Evolutionary conservation across 768 basidiomycete species (phyloP).

Genomic region (Suillus spraguei): DNA sequence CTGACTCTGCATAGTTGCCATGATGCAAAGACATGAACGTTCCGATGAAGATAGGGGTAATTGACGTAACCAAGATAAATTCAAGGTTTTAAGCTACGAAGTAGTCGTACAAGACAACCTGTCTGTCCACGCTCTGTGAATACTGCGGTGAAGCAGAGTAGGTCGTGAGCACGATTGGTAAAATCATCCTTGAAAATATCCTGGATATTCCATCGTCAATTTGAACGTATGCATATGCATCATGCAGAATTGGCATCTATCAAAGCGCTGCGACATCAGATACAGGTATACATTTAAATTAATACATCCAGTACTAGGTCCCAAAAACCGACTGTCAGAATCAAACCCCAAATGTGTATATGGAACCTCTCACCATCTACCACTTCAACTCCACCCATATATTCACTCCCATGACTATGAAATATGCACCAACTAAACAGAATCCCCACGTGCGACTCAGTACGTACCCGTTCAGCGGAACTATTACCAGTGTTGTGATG

Average conservation of each 20-base stretch:
- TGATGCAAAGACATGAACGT: not conserved
- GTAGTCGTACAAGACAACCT: not conserved
- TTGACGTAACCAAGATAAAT: not conserved
- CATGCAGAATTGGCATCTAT: not conserved
- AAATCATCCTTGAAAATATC: not conserved
- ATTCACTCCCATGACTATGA: slow-evolving; percentile 75
- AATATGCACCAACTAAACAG: slow-evolving; percentile 74
- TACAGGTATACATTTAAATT: not conserved
- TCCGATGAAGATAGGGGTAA: not conserved
- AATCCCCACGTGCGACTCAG: slow-evolving; percentile 83
- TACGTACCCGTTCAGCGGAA: slow-evolving; percentile 83
- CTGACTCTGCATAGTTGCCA: not conserved
- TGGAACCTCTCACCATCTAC: slow-evolving; percentile 2
- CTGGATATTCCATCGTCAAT: not conserved
- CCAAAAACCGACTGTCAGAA: not conserved
- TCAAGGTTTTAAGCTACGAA: not conserved
- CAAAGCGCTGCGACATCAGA: not conserved
- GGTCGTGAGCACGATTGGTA: not conserved
- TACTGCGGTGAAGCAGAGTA: not conserved
- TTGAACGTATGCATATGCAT: not conserved
- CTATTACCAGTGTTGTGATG: slow-evolving; percentile 73
- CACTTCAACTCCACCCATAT: slow-evolving; percentile 72
- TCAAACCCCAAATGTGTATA: not conserved
- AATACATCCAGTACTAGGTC: not conserved
- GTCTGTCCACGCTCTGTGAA: not conserved